Evolutionary conservation across 2,329 filamentous ascomycete genomes (phyloP).

Genomic region (Akanthomyces lecanii): DNA sequence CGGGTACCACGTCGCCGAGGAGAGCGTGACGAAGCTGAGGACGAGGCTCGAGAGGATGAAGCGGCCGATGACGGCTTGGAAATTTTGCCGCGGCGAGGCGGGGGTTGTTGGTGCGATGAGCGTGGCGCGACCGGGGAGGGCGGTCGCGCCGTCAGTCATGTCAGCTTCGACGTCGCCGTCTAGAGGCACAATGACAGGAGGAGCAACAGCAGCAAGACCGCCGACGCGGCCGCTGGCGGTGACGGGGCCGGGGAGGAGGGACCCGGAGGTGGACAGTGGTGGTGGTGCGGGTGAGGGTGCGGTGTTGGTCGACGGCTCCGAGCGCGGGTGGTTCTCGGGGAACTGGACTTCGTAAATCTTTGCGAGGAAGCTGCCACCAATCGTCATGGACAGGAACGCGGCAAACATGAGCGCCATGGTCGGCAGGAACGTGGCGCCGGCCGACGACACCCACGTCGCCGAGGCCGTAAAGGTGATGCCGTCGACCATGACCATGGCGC

Average conservation of each 20-base stretch:
- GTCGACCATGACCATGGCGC: conserved; percentile 60
- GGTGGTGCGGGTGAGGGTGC: conserved; percentile 24
- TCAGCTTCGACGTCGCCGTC: conserved; percentile 62
- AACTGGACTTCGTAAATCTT: conserved; percentile 58
- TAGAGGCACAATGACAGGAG: conserved; percentile 53
- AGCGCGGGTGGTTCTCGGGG: conserved; percentile 50
- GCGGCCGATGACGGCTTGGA: conserved; percentile 54
- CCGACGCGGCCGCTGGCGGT: conserved; percentile 29
- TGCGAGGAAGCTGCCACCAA: conserved; percentile 54
- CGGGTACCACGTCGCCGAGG: conserved; percentile 58
- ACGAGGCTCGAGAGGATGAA: conserved; percentile 53
- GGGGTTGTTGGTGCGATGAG: conserved; percentile 25
- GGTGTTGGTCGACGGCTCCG: conserved; percentile 32
- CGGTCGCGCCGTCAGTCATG: conserved; percentile 43
- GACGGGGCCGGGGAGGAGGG: conserved; percentile 39
- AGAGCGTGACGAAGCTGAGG: conserved; percentile 55
- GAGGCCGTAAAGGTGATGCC: conserved; percentile 55
- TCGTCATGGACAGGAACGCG: conserved; percentile 52
- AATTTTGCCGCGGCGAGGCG: conserved; percentile 34
- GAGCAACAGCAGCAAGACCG: conserved; percentile 15
- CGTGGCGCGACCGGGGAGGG: conserved; percentile 30
- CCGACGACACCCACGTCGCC: conserved; percentile 52
- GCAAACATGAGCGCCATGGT: conserved; percentile 50
- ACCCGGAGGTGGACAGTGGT: conserved; percentile 19
- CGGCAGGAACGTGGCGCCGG: conserved; percentile 52